A percentile compares a stretch with the other conserved stretches of the same genome.
Evolutionary conservation across 768 basidiomycete species (phyloP).

Genomic region (Lactarius vividus): DNA sequence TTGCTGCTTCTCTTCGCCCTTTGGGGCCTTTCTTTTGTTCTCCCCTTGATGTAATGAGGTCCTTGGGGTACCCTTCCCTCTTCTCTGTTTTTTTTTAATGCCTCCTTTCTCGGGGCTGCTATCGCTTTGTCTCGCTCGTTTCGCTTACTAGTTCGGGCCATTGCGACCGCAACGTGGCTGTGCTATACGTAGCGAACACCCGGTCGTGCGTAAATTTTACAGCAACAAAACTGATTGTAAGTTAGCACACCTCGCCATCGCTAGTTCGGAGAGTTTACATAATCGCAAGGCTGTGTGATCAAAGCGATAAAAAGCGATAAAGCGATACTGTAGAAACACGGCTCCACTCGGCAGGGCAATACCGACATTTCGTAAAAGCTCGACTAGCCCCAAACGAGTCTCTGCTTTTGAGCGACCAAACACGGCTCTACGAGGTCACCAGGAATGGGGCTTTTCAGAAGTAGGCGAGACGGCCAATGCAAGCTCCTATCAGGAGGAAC

Average conservation of each 20-base stretch:
- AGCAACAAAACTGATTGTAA: neutral
- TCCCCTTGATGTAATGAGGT: neutral
- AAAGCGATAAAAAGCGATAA: neutral
- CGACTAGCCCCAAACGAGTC: neutral
- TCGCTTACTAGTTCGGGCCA: neutral
- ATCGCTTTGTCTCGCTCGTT: neutral
- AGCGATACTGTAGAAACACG: neutral
- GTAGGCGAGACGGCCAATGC: no score
- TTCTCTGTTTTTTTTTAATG: neutral
- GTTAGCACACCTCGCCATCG: neutral
- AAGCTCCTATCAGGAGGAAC: neutral
- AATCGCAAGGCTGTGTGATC: neutral
- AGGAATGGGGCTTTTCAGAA: no score
- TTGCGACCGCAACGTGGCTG: slow-evolving; percentile 2
- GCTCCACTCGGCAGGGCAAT: neutral
- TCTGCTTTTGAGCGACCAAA: no score
- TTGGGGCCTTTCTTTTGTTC: neutral
- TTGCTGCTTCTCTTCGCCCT: neutral
- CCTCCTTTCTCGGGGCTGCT: neutral
- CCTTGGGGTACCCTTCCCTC: neutral
- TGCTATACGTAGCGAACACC: neutral
- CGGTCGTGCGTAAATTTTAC: slow-evolving; percentile 2
- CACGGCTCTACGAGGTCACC: no score
- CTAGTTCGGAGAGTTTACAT: neutral
- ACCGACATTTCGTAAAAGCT: neutral